A percentile compares a stretch with the other conserved stretches of the same genome.
Conservation (phyloP, 1,139 yeast species). For the Debaryomyces psychrophilus region DNA sequence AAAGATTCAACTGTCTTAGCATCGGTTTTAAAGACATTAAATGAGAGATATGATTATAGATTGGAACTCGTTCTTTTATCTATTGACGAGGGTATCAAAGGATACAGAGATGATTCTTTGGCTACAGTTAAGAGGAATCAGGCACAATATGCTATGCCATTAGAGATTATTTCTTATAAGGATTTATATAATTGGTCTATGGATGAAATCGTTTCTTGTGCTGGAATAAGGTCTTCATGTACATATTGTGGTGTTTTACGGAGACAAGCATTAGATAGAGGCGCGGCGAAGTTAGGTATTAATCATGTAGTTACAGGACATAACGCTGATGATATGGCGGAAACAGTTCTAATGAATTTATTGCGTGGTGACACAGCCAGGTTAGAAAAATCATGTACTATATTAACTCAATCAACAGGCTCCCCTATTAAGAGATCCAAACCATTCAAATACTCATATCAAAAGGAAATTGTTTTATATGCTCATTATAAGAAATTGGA, state of each 20-base stretch:
- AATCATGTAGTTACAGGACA: constrained; percentile 97
- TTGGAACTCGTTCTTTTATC: constrained; percentile 78
- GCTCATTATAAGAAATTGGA: constrained; percentile 96
- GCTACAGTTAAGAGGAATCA: constrained; percentile 96
- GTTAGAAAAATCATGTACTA: constrained; percentile 85
- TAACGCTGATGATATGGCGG: constrained; percentile 99
- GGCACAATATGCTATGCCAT: constrained; percentile 81
- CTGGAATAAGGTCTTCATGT: constrained; percentile 93
- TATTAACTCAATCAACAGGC: constrained; percentile 78
- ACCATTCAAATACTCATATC: constrained; percentile 94
- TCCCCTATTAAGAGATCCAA: constrained; percentile 88
- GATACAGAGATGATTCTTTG: constrained; percentile 94
- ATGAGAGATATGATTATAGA: constrained; percentile 87
- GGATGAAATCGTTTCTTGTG: constrained; percentile 96
- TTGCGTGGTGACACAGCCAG: constrained; percentile 96
- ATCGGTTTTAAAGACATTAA: constrained; percentile 79
- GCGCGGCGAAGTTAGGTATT: constrained; percentile 87
- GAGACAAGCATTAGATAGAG: constrained; percentile 94
- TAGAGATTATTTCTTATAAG: constrained; percentile 86
- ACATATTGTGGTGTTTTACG: constrained; percentile 98
- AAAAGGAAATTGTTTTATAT: constrained; percentile 94
- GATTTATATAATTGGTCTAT: constrained; percentile 95
- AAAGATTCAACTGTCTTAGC: constrained; percentile 97
- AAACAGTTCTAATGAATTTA: constrained; percentile 92
- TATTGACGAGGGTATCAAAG: constrained; percentile 96